Evolutionary conservation across 2,329 filamentous ascomycete species (phyloP).

Genomic region (Taxawa tesnikishii): DNA sequence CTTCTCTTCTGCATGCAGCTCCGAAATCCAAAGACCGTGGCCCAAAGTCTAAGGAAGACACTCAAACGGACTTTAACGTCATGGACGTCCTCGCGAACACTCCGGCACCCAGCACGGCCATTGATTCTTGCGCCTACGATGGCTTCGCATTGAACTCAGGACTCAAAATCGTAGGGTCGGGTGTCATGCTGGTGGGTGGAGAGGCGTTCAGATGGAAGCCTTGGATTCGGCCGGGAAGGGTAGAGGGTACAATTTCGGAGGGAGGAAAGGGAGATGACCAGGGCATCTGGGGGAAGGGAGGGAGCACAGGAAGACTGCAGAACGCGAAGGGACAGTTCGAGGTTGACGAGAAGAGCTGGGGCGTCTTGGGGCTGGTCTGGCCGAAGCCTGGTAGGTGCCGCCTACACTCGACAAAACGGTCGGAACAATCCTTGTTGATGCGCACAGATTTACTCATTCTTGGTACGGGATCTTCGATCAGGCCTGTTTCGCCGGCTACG

Average conservation of each 20-base stretch:
- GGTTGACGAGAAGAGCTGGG: slow-evolving; percentile 57
- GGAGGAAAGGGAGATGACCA: slow-evolving; percentile 22
- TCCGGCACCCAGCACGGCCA: slow-evolving; percentile 64
- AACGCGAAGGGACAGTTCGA: slow-evolving; percentile 78
- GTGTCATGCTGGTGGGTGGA: slow-evolving; percentile 68
- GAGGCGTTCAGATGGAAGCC: slow-evolving; percentile 85
- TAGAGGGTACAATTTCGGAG: slow-evolving; percentile 23
- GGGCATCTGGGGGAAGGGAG: slow-evolving; percentile 19
- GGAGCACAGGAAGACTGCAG: slow-evolving; percentile 37
- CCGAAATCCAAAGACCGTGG: slow-evolving; percentile 45
- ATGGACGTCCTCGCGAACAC: slow-evolving; percentile 70
- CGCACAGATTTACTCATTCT: slow-evolving; percentile 68
- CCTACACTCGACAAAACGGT: not conserved
- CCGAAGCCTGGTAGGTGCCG: slow-evolving; percentile 66
- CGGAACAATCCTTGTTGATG: slow-evolving; percentile 60
- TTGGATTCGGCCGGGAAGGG: slow-evolving; percentile 44
- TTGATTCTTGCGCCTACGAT: slow-evolving; percentile 70
- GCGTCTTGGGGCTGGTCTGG: slow-evolving; percentile 65
- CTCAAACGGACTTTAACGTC: slow-evolving; percentile 58
- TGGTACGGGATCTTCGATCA: slow-evolving; percentile 66
- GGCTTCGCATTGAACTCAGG: slow-evolving; percentile 85
- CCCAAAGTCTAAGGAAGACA: slow-evolving; percentile 47
- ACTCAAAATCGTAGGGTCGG: slow-evolving; percentile 53
- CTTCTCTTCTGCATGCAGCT: slow-evolving; percentile 8
- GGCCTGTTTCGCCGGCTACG: slow-evolving; percentile 65